These are phyloP conservation scores for Endocladia muricata DNA, from an alignment of 31 red algal genomes.

Conservation along the genomic window DNA sequence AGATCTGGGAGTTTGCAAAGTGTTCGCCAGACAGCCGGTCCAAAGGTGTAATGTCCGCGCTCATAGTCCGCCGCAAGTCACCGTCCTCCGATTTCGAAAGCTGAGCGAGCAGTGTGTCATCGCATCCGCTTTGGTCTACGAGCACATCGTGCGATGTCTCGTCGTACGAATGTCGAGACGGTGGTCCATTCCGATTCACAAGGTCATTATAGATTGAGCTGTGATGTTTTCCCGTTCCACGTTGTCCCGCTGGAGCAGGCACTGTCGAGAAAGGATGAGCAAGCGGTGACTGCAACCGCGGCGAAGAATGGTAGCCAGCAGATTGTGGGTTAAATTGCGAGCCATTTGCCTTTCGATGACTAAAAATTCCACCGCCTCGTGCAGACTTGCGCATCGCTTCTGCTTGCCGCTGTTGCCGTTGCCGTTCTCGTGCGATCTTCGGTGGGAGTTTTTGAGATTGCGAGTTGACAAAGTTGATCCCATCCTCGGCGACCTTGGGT, in stretches of 20 bases:
- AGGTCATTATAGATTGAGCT: neutral
- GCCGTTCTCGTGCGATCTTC: conserved; percentile 36
- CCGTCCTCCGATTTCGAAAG: neutral
- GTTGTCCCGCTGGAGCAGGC: neutral
- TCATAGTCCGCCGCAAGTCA: neutral
- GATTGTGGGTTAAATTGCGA: neutral
- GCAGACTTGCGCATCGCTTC: neutral
- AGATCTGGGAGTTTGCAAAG: no score
- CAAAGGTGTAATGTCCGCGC: neutral
- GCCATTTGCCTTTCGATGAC: neutral
- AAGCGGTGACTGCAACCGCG: neutral
- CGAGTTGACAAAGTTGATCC: conserved; percentile 47
- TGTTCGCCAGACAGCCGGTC: neutral
- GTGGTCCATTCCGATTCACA: neutral
- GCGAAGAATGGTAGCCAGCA: neutral
- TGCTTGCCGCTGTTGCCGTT: conserved; percentile 29
- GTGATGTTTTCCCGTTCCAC: neutral
- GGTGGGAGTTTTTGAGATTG: conserved; percentile 41
- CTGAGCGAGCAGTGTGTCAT: neutral
- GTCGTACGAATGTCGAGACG: neutral
- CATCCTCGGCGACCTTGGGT: neutral
- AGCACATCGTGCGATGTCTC: neutral
- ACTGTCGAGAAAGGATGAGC: neutral
- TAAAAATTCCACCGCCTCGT: neutral
- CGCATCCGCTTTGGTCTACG: neutral